A percentile compares a stretch with the other conserved stretches of the same genome.
Evolutionary conservation across 345 rosid genomes (phyloP).

Genomic region (Nasturtium officinale): DNA sequence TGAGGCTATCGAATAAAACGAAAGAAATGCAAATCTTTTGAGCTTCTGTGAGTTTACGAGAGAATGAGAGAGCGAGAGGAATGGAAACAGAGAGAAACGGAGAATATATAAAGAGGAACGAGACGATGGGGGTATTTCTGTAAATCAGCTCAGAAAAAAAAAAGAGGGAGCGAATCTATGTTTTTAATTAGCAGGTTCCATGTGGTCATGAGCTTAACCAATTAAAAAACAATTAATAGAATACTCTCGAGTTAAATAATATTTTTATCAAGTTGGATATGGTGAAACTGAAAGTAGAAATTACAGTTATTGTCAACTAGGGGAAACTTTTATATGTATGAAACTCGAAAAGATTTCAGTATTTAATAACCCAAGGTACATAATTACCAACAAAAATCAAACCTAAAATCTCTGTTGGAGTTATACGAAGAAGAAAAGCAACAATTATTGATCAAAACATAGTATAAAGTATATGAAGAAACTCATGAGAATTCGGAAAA

Average conservation of each 20-base stretch:
- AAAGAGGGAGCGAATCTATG: background rate
- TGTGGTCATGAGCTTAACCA: slow-evolving; percentile 12
- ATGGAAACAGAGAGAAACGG: slow-evolving; percentile 20
- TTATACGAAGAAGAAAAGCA: slow-evolving; percentile 13
- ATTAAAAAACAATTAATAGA: background rate
- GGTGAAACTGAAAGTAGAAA: background rate
- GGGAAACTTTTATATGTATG: background rate
- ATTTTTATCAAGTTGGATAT: background rate
- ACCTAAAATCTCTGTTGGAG: slow-evolving; percentile 29
- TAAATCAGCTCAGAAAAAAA: slow-evolving; percentile 1
- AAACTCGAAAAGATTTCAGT: slow-evolving; percentile 26
- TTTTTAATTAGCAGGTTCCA: background rate
- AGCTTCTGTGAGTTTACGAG: slow-evolving; percentile 1
- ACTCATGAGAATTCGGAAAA: slow-evolving; percentile 27
- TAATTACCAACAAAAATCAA: slow-evolving; percentile 33
- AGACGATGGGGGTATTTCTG: slow-evolving; percentile 15
- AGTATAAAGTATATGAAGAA: slow-evolving; percentile 36
- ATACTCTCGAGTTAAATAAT: background rate
- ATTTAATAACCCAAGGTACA: slow-evolving; percentile 30
- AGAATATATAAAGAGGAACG: slow-evolving; percentile 3
- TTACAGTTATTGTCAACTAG: background rate
- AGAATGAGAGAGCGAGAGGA: slow-evolving; percentile 6
- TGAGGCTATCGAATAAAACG: slow-evolving; percentile 21
- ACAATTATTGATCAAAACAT: slow-evolving; percentile 33
- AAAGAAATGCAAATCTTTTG: slow-evolving; percentile 4